Base-by-base conservation (phyloP, 1,284 basidiomycete genomes). In the Cystobasidiaceae sp. region DNA sequence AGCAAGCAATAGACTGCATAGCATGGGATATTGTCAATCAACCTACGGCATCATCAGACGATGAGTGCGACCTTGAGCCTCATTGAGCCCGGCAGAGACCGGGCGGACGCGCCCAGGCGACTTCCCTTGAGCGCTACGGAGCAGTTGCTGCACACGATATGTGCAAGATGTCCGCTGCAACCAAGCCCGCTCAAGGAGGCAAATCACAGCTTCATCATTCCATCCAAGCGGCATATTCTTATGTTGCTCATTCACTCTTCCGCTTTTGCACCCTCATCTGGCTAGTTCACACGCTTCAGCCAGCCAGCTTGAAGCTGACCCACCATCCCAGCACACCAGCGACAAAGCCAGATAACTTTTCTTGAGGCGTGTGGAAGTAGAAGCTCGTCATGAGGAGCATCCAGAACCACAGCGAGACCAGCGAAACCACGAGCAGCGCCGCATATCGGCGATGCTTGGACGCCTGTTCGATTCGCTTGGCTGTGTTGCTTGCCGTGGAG, bases 311-410 rank as follows among this genome's bases (percentile, higher is more conserved):
- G 15, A 45, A 66, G 49, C 63, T 66, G 19, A 45, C 49, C 48
- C 56, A 58, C 63, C 63, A 66, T 23, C 59, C 66, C 11, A 52
- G 28, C 9, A 67, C 27, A 27, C 32, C 65, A 15, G 55, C 51
- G 21, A 74, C 28, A 60, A 88, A 86, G 2, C 93, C 93, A 0
- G 86, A 84, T 39, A 90, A 68, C 79, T 97, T 97, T 80, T 97
- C 93, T 27, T 82, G 77, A 0, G 90, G 88, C 5, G 87, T 84
- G 74, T 97, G 93, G 80, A 94, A 97, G 78, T 92, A 97, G 15
- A 96, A 79, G 50, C 87, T 85, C 15, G 93, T 97, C 56, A 87
- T 88, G 69, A 83, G 83, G 9, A 83, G 79, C 73, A 90, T 89
- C 75, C 89, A 84, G 39, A 88, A 72, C 85, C 89, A 92, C 2